A percentile compares a stretch with the other conserved stretches of the same genome.
Conservation (phyloP, 306 rosid species). For the Acacia acuminata region DNA sequence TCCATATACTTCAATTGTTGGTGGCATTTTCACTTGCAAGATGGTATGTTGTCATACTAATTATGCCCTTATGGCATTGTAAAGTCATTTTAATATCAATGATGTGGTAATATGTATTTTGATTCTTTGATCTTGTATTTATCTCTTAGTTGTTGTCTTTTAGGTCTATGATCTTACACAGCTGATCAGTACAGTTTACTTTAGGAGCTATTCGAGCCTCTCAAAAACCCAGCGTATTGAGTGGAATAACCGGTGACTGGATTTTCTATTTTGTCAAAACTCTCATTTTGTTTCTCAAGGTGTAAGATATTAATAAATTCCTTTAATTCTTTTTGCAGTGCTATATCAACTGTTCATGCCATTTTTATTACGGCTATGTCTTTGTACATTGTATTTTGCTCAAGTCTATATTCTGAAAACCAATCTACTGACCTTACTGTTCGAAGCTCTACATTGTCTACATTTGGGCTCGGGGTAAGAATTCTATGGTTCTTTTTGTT, state of each 20-base stretch:
- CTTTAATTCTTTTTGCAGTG: slow-evolving; percentile 50
- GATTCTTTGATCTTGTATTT: not conserved
- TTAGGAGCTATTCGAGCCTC: slow-evolving; percentile 85
- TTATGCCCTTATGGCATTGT: slow-evolving; percentile 8
- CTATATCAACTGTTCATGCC: slow-evolving; percentile 89
- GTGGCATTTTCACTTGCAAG: slow-evolving; percentile 80
- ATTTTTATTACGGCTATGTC: slow-evolving; percentile 76
- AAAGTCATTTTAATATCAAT: slow-evolving; percentile 15
- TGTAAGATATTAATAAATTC: slow-evolving; percentile 16
- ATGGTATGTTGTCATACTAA: slow-evolving; percentile 51
- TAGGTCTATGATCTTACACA: slow-evolving; percentile 79
- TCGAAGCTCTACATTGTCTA: slow-evolving; percentile 63
- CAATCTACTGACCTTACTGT: slow-evolving; percentile 41
- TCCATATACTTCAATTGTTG: slow-evolving; percentile 68
- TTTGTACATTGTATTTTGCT: slow-evolving; percentile 78
- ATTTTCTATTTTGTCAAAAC: slow-evolving; percentile 26
- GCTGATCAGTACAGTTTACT: slow-evolving; percentile 63
- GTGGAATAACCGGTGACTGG: slow-evolving; percentile 86
- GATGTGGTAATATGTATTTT: not conserved
- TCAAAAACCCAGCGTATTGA: slow-evolving; percentile 68
- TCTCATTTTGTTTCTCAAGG: slow-evolving; percentile 19
- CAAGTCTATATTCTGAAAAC: slow-evolving; percentile 70
- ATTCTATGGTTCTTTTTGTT: slow-evolving; percentile 10
- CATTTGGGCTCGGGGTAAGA: slow-evolving; percentile 81
- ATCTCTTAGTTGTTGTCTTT: slow-evolving; percentile 21